Evolutionary conservation across 1,139 yeast species (phyloP).

Genomic region (Yamadazyma mexicana): DNA sequence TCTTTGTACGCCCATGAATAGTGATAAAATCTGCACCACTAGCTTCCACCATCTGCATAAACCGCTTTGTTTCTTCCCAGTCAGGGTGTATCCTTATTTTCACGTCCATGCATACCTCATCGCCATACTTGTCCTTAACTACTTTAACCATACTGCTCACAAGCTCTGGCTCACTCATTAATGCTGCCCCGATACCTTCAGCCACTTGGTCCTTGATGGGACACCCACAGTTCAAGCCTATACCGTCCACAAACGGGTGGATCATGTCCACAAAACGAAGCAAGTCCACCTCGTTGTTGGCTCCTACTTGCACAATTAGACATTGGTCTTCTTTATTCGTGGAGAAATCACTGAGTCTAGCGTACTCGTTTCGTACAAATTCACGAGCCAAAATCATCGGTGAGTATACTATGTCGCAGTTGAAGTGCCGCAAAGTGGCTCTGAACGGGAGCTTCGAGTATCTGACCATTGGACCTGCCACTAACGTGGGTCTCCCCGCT

Average conservation of each 20-base stretch:
- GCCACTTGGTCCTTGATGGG: conserved; percentile 93
- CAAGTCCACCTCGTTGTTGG: conserved; percentile 82
- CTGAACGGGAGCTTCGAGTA: conserved; percentile 93
- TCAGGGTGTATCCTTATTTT: conserved; percentile 87
- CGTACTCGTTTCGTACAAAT: conserved; percentile 81
- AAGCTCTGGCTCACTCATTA: conserved; percentile 79
- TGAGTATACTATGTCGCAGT: conserved; percentile 82
- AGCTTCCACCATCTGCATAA: conserved; percentile 71
- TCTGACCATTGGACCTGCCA: conserved; percentile 97
- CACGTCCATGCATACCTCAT: conserved; percentile 73
- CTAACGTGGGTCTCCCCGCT: conserved; percentile 59
- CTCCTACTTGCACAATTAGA: conserved; percentile 88
- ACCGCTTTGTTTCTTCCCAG: conserved; percentile 65
- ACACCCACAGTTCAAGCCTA: conserved; percentile 96
- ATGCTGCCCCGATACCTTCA: conserved; percentile 96
- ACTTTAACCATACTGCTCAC: conserved; percentile 83
- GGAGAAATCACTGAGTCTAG: conserved; percentile 81
- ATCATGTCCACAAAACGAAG: conserved; percentile 84
- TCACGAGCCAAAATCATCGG: conserved; percentile 97
- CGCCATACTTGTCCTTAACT: conserved; percentile 74
- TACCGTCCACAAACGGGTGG: conserved; percentile 88
- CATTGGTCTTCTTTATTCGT: conserved; percentile 71
- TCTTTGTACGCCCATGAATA: conserved; percentile 88
- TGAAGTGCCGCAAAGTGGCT: conserved; percentile 70
- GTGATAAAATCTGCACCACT: conserved; percentile 95